phyloP scores from a whole-genome alignment of 2,329 filamentous ascomycete genomes.

The Microcyclospora tardicrescens region DNA sequence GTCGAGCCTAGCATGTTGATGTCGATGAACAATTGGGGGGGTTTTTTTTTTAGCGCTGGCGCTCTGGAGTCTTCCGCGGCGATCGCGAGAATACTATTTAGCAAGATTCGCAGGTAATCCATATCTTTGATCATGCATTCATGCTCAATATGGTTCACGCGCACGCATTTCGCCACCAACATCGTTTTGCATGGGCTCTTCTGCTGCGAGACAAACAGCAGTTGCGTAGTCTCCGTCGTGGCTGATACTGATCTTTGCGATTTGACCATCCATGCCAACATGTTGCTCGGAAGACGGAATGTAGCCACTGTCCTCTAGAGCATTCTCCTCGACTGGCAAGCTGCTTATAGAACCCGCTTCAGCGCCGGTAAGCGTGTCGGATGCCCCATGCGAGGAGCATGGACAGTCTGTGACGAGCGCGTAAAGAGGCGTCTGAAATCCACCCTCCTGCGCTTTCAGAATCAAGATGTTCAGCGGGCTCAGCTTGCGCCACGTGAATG shows the following conservation, averaged over 20 bases:
- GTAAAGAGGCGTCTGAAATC: constrained; percentile 60
- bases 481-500: constrained; percentile 18
- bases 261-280: constrained; percentile 27
- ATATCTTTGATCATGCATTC: too few relatives aligned
- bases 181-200: constrained; percentile 14
- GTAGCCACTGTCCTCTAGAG: background rate
- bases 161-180: constrained; percentile 18
- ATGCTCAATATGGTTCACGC: constrained; percentile 2
- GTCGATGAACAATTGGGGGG: too few relatives aligned
- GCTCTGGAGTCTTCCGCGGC: too few relatives aligned
- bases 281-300: constrained; percentile 1
- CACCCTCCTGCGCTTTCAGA: constrained; percentile 2
- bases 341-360: background rate
- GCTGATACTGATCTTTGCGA: constrained; percentile 66
- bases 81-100: too few relatives aligned
- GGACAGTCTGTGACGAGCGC: constrained; percentile 40
- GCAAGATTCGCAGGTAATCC: too few relatives aligned
- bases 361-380: too few relatives aligned
- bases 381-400: background rate
- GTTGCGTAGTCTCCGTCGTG: constrained; percentile 77
- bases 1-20: too few relatives aligned
- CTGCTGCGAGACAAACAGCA: constrained; percentile 49
- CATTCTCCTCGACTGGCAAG: background rate
- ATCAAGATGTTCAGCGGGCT: constrained; percentile 29
- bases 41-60: too few relatives aligned